Evolutionary conservation across 352 stramenopile species (phyloP), one percentile per base, ranked within the genome.

Genomic region (Pythium brassicae): DNA sequence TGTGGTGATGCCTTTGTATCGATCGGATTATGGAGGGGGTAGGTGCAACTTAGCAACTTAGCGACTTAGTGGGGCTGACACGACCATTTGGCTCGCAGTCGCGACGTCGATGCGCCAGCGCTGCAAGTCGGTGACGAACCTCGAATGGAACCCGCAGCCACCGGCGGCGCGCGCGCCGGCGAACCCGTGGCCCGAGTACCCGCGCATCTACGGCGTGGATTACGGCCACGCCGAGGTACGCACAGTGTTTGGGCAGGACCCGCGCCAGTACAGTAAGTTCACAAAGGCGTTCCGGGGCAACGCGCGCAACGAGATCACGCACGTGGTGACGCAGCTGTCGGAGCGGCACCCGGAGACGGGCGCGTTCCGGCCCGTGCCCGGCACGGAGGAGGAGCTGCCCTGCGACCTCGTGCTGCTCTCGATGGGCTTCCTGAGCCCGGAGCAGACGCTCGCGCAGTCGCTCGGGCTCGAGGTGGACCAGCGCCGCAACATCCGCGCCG

Each of bases 181-280:
- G 62, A 99, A 99, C 77, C 96, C 96, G 49, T 99, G 97, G 97
- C 97, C 96, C 3, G 89, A 98, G 72, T 99, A 97, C 88, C 97
- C 97, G 51, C 95, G 96, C 60, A 91, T 98, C 44, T 98, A 95
- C 75, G 93, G 96, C 55, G 86, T 98, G n/a, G 97, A 99, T 70
- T 99, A 99, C 60, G 96, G 97, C 46, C 97, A 99, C 77, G 94
- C 89, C 35, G 97, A 99, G 84, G 94, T 98, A 35, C 75, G 75
- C 19, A 73, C 76, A 1, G 68, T 99, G 84, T 95, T 97, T 73
- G 68, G 92, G 78, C 57, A 96, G 71, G 94, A 99, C 87, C 86
- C 86, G 39, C 76, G 86, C 14, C 69, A 82, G 59, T 95, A 93
- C 65, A 68, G 71, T n/a, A 63, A 76, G 42, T 71, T 87, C 45